Percentiles rank a stretch among this genome's conserved stretches.
Conservation (phyloP, 352 stramenopile genomes). For the Globisporangium ultimum region DNA sequence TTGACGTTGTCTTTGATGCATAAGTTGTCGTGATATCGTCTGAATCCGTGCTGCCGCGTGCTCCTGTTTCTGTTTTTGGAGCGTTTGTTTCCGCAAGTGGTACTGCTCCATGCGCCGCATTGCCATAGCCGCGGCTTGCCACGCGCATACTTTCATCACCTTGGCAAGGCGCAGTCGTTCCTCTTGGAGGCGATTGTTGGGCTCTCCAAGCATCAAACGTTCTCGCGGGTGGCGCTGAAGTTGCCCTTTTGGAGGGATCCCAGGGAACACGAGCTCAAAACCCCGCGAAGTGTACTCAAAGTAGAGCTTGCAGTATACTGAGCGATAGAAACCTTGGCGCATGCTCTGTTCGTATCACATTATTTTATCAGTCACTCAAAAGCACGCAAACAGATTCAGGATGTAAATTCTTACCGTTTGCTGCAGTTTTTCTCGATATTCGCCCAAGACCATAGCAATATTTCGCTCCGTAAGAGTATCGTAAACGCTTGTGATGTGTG, state of each 20-base stretch:
- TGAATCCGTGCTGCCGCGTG: constrained; percentile 25
- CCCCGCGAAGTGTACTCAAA: constrained; percentile 41
- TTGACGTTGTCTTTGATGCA: constrained; percentile 11
- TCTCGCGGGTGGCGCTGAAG: constrained; percentile 28
- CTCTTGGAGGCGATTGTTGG: constrained; percentile 6
- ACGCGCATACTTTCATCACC: constrained; percentile 14
- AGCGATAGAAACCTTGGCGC: constrained; percentile 12
- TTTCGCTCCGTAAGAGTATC: constrained; percentile 8
- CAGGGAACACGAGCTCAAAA: constrained; percentile 41
- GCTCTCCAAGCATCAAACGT: constrained; percentile 11
- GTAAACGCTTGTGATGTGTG: constrained; percentile 8
- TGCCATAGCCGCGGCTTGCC: constrained; percentile 15
- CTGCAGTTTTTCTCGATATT: constrained; percentile 17
- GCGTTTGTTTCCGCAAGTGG: constrained; percentile 1
- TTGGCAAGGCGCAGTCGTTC: constrained; percentile 7
- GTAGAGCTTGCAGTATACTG: constrained; percentile 34
- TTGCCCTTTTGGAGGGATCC: constrained; percentile 23
- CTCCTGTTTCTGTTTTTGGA: constrained; percentile 17
- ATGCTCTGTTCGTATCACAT: background rate
- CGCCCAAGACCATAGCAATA: constrained; percentile 12
- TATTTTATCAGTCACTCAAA: background rate
- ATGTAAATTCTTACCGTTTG: constrained; percentile 5
- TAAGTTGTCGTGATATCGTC: constrained; percentile 3
- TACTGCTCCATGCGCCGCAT: constrained; percentile 24
- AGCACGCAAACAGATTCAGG: background rate